Evolutionary conservation across 2,329 filamentous ascomycete genomes (phyloP).

Genomic region (Epicoccum nigrum): DNA sequence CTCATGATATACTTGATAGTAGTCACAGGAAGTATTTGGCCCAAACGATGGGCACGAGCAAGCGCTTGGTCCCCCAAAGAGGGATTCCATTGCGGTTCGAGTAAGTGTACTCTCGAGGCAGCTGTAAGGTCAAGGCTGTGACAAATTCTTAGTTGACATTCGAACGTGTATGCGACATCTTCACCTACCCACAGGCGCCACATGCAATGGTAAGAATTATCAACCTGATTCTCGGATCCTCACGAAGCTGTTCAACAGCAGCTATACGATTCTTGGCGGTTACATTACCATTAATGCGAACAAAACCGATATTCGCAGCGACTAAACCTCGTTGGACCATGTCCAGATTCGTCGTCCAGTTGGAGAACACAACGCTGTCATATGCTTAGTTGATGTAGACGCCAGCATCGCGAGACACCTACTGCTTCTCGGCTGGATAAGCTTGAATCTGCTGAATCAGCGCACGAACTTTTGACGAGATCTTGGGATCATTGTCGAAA

Average conservation of each 20-base stretch:
- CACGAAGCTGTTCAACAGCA: conserved; percentile 52
- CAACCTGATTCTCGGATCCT: conserved; percentile 48
- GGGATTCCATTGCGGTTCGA: conserved; percentile 60
- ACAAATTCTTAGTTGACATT: not conserved
- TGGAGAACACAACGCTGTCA: not conserved
- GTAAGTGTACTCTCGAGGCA: conserved; percentile 56
- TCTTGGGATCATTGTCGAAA: not conserved
- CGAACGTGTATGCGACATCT: not conserved
- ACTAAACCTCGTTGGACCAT: not conserved
- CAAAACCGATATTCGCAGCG: not conserved
- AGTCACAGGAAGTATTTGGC: conserved; percentile 37
- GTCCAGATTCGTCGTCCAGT: not conserved
- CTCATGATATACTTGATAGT: conserved; percentile 49
- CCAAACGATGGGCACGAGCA: conserved; percentile 35
- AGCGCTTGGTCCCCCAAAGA: conserved; percentile 55
- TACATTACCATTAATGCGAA: not conserved
- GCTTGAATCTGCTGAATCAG: not conserved
- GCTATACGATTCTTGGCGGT: not conserved
- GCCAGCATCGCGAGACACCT: not conserved
- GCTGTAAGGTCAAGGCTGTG: conserved; percentile 55
- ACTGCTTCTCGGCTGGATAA: not conserved
- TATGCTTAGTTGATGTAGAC: not conserved
- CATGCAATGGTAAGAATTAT: conserved; percentile 58
- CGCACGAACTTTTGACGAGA: not conserved
- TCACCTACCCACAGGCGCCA: conserved; percentile 57